Evolutionary conservation across 2,329 filamentous ascomycete genomes (phyloP).

Genomic region (Aspergillaceae sp.): DNA sequence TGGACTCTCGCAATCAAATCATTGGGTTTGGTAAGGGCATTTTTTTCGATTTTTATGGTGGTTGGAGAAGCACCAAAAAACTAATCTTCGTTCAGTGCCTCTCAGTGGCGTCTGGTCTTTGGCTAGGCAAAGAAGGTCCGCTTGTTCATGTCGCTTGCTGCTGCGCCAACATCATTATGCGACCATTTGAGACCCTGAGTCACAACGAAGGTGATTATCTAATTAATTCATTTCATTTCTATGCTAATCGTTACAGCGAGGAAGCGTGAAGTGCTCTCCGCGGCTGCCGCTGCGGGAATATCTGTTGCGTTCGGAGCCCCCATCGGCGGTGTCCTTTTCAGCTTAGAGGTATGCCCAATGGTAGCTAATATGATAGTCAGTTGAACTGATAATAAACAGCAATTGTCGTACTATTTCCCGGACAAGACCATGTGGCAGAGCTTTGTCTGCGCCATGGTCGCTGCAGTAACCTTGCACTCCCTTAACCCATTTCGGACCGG

Average conservation of each 20-base stretch:
- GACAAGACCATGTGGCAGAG: conserved; percentile 99
- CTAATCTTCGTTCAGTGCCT: conserved; percentile 52
- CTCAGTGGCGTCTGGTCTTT: conserved; percentile 86
- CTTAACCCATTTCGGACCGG: conserved; percentile 92
- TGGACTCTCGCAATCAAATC: conserved; percentile 91
- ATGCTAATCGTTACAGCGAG: conserved; percentile 51
- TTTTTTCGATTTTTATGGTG: neutral
- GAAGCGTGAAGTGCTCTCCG: conserved; percentile 86
- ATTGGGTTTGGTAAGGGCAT: conserved; percentile 61
- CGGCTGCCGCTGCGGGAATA: conserved; percentile 83
- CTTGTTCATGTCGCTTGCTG: conserved; percentile 95
- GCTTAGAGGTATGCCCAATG: conserved; percentile 59
- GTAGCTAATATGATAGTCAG: neutral
- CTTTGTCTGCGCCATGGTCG: conserved; percentile 99
- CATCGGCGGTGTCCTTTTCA: conserved; percentile 90
- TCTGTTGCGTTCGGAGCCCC: conserved; percentile 91
- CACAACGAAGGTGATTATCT: conserved; percentile 67
- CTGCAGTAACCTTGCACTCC: conserved; percentile 83
- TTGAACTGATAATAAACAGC: conserved; percentile 39
- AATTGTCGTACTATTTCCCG: conserved; percentile 94
- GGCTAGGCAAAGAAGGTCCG: conserved; percentile 93
- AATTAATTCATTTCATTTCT: neutral
- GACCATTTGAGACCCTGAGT: conserved; percentile 71
- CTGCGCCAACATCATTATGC: conserved; percentile 89
- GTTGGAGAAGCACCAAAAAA: too few species aligned